A percentile compares a stretch with the other conserved stretches of the same genome.
Conservation (phyloP, 352 stramenopile species). For the Pythium plurisporium region DNA sequence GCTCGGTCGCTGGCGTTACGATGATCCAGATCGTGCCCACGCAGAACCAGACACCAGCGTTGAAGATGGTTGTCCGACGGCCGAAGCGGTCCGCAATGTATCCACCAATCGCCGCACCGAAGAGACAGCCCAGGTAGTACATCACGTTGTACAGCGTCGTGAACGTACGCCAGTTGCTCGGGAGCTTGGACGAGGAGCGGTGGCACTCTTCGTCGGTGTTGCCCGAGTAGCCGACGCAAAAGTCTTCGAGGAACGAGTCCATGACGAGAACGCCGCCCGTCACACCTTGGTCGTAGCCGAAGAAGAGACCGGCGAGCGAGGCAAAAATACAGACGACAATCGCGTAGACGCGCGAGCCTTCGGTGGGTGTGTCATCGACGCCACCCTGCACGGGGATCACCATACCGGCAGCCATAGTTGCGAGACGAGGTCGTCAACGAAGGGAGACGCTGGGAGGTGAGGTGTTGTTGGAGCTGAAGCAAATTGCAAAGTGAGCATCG, state of each 20-base stretch:
- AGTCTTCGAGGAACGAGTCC: constrained; percentile 22
- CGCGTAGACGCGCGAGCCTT: constrained; percentile 22
- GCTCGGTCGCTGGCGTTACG: constrained; percentile 8
- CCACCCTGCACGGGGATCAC: constrained; percentile 2
- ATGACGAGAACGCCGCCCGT: constrained; percentile 25
- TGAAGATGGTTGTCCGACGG: constrained; percentile 12
- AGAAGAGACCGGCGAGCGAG: constrained; percentile 25
- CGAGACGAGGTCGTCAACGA: no score
- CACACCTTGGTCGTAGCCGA: constrained; percentile 24
- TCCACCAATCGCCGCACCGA: constrained; percentile 18
- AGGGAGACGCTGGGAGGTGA: no score
- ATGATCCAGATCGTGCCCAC: constrained; percentile 26
- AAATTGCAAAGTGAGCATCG: not conserved
- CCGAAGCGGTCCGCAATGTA: constrained; percentile 19
- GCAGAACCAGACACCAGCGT: constrained; percentile 13
- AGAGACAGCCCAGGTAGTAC: constrained; percentile 23
- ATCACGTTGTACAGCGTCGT: constrained; percentile 20
- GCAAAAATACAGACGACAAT: constrained; percentile 23
- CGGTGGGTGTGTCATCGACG: constrained; percentile 13
- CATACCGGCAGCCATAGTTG: constrained; percentile 11
- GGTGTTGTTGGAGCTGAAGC: not conserved
- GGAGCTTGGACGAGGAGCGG: constrained; percentile 10
- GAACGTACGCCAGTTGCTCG: constrained; percentile 23
- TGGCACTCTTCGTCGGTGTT: constrained; percentile 18
- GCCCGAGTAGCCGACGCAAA: constrained; percentile 18